These are phyloP conservation scores for Omphalea diandra DNA, from an alignment of 441 rosid genomes.

Conservation along the genomic window DNA sequence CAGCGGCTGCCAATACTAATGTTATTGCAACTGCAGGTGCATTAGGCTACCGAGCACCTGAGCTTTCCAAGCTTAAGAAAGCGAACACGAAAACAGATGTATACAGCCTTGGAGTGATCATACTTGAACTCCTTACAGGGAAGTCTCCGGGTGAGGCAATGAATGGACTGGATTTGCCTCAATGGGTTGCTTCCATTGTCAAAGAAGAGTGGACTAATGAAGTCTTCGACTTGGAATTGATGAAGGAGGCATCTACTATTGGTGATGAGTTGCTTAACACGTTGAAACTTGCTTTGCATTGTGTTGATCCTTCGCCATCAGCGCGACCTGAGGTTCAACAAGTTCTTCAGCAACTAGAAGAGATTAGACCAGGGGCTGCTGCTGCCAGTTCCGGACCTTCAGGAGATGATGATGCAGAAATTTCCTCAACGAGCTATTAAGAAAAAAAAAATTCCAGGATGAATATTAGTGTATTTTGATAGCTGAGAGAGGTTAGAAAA, in stretches of 20 bases:
- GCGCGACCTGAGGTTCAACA: slow-evolving; percentile 72
- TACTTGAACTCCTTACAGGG: slow-evolving; percentile 70
- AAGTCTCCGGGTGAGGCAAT: slow-evolving; percentile 75
- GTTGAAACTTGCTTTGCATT: slow-evolving; percentile 69
- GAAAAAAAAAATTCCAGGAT: not conserved
- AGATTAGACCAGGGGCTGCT: slow-evolving; percentile 52
- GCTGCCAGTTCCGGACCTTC: slow-evolving; percentile 36
- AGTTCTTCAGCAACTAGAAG: slow-evolving; percentile 64
- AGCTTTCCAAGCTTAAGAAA: slow-evolving; percentile 76
- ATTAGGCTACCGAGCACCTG: slow-evolving; percentile 76
- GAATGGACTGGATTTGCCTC: slow-evolving; percentile 81
- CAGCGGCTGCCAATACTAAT: slow-evolving; percentile 63
- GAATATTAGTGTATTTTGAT: not conserved
- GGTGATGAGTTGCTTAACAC: slow-evolving; percentile 79
- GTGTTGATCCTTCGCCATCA: slow-evolving; percentile 74
- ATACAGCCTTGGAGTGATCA: slow-evolving; percentile 75
- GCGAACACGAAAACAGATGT: slow-evolving; percentile 76
- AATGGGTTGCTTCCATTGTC: slow-evolving; percentile 84
- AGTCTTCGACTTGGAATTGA: slow-evolving; percentile 70
- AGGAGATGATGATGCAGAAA: slow-evolving; percentile 37
- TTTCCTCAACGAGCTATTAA: slow-evolving; percentile 42
- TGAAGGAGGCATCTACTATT: slow-evolving; percentile 65
- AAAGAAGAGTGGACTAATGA: slow-evolving; percentile 88
- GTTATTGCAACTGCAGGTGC: slow-evolving; percentile 77
- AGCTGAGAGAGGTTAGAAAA: not conserved